Evolutionary conservation across 768 basidiomycete species (phyloP), one percentile per base, ranked within the genome.

Genomic region (Boletales sp.): DNA sequence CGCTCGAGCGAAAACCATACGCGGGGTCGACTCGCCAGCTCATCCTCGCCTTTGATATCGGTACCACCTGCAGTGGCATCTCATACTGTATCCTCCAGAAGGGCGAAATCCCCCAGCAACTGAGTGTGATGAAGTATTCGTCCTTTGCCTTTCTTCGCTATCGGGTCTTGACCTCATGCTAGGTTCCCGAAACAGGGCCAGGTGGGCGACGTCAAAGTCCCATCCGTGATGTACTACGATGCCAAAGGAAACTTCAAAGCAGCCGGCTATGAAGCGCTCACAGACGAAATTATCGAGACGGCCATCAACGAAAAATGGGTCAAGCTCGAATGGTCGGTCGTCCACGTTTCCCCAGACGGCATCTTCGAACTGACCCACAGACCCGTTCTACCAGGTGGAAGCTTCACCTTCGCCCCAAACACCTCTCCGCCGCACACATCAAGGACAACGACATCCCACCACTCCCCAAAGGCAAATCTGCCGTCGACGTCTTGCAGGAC

Each of bases 201-300:
- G 46, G 53, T 64, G 4, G 72, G 74, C 12, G 69, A 72, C 40
- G 71, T 62, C 36, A 78, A 77, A 53, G 71, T 78, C 14, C 76
- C 77, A 0, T 73, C 73, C 11, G 59, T 78, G 38, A 55, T 78
- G 24, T 79, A 72, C 51, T 79, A 79, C 43, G 72, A 75, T 43
- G 41, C 56, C 29, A 40, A 56, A 14, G 76, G 77, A 4, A 56
- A 56, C 3, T 62, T 74, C 7, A 59, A 63, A 34, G 69, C 71
- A 2, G 65, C 69, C 2, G 75, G 76, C 1, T 74, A 72, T 5
- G 75, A 78, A 56, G 71, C 74, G 0, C 60, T 68, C 18, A 57
- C 59, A 12, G 70, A 74, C 1, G 66, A 65, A 3, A 61, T 72
- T 18, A 57, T 58, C 2, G 69, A 72, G 32, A 42, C 47, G 13